Base-by-base conservation (phyloP, 257 asterid species). In the Nicotiana paniculata region DNA sequence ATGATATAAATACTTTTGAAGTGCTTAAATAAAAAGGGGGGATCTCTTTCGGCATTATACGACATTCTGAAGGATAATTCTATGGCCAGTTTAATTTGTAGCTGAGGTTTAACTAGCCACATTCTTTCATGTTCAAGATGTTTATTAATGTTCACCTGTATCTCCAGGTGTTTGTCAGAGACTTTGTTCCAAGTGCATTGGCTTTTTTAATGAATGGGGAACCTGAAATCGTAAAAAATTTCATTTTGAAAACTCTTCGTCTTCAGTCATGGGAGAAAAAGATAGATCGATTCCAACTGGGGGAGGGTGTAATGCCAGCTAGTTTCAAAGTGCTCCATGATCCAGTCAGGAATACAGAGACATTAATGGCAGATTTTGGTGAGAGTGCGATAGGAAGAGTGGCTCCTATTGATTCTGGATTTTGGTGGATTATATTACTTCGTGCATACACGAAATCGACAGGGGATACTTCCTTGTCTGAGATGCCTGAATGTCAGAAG, bases 281-380 rank as follows among this genome's bases (percentile, higher is more conserved):
- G 57, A 83, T 90, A n/a, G 92, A 90, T 16, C 83, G 84, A 21
- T 90, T 90, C 87, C 86, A 88, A n/a, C n/a, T 90, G 84, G 92
- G 91, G 1, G 91, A 85, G 69, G 91, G 92, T 26, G 92, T 90
- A 37, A 88, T 90, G 91, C 92, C 92, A 1, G 92, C 92, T 37
- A 90, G 92, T 77, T 90, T 90, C 35, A 90, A 90, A 84, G 92
- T 90, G 32, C 62, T 88, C 75, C 91, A 88, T 24, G 92, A 90
- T 79, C 89, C 92, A 9, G 72, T 77, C 65, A 88, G 90, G 87
- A 86, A 88, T 24, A 76, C 87, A 0, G 92, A 90, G 89, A 90
- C 91, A 9, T 5, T 90, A 83, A 81, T 90, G 18, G 92, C 92
- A 2, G 92, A 90, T 85, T 90, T 90, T 62, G 51, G 51, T 43